phyloP scores from a whole-genome alignment of 768 basidiomycete species.

The Daedaleopsis nitida region DNA sequence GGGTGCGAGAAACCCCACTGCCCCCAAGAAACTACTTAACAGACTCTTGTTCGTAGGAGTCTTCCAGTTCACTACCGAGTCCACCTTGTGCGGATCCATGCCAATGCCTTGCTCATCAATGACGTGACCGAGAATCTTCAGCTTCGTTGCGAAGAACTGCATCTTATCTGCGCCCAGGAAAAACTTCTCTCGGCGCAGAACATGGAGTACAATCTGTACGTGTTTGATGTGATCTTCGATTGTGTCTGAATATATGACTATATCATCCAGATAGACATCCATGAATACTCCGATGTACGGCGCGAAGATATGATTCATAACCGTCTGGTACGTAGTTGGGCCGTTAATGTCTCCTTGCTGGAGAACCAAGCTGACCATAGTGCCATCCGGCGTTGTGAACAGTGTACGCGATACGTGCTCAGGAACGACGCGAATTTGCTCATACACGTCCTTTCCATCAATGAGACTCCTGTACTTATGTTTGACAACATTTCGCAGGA shows the following conservation, averaged over 20 bases:
- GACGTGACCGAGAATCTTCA: slow-evolving; percentile 29
- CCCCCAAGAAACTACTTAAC: slow-evolving; percentile 33
- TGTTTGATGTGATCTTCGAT: slow-evolving; percentile 29
- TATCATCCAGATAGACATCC: slow-evolving; percentile 39
- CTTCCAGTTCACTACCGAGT: slow-evolving; percentile 31
- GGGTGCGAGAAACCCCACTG: slow-evolving; percentile 32
- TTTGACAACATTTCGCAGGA: slow-evolving; percentile 18
- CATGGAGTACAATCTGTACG: slow-evolving; percentile 18
- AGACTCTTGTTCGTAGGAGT: slow-evolving; percentile 28
- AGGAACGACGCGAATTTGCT: slow-evolving; percentile 28
- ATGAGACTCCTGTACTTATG: slow-evolving; percentile 22
- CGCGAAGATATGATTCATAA: slow-evolving; percentile 45
- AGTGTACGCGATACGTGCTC: slow-evolving; percentile 25
- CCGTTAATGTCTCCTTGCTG: slow-evolving; percentile 36
- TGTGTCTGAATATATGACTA: slow-evolving; percentile 34
- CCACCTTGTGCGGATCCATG: slow-evolving; percentile 28
- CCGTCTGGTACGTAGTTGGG: slow-evolving; percentile 41
- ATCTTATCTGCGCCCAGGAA: slow-evolving; percentile 25
- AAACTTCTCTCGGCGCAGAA: slow-evolving; percentile 12
- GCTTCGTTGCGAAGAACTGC: slow-evolving; percentile 20
- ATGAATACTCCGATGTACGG: slow-evolving; percentile 34
- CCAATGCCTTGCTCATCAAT: slow-evolving; percentile 24
- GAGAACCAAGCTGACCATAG: slow-evolving; percentile 31
- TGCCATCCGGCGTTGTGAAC: slow-evolving; percentile 31
- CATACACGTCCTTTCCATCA: slow-evolving; percentile 31